Conservation (phyloP, 2,329 filamentous ascomycete species). For the Diaporthe sp. region DNA sequence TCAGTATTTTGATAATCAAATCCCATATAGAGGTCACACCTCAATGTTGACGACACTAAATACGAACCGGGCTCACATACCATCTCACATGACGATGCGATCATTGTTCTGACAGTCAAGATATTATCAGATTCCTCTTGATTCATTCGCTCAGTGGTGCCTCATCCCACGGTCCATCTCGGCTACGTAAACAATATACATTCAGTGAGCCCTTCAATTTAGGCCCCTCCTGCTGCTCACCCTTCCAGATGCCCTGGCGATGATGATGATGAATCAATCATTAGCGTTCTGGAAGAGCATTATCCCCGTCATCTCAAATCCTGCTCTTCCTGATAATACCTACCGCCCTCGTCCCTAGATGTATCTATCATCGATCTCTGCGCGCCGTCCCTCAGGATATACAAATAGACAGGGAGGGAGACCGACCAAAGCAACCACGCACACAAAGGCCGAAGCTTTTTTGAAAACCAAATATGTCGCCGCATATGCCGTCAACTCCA, state of each 20-base stretch:
- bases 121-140: background rate
- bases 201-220: background rate
- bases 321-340: background rate
- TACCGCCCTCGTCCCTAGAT: background rate
- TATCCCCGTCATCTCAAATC: background rate
- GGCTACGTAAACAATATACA: background rate
- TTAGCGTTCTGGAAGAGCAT: background rate
- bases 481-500: constrained; percentile 26
- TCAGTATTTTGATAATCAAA: background rate
- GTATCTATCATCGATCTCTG: background rate
- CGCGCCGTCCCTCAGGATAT: background rate
- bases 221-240: background rate
- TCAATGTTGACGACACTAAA: background rate
- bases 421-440: background rate
- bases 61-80: background rate
- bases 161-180: background rate
- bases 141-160: constrained; percentile 1
- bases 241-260: background rate
- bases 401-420: background rate
- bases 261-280: constrained; percentile 20
- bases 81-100: background rate
- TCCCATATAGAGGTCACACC: background rate
- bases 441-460: constrained; percentile 21
- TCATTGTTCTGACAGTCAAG: background rate
- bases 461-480: constrained; percentile 6